Base-by-base conservation (phyloP, 164 flowering plant species). In the Nymphaea colorata region DNA sequence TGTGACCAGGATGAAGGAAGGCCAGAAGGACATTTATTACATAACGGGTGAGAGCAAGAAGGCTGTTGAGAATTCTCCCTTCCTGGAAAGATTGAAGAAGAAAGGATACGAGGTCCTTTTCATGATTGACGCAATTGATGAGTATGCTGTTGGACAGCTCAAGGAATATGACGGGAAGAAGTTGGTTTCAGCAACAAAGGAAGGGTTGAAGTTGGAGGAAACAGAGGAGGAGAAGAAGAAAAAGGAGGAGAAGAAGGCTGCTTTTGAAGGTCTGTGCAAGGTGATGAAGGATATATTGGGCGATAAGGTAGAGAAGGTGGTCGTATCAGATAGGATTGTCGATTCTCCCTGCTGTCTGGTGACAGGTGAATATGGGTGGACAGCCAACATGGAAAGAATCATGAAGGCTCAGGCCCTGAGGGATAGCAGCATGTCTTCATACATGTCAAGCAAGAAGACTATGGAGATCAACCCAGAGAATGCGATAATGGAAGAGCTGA, bases 101-200 rank as follows among this genome's bases (percentile, higher is more conserved):
- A 87, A 76, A 55, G 88, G 87, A 0, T 82, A 84, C 47, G 92
- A 87, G 43, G 92, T 87, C 0, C 81, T 87, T 3, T 84, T 71
- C 82, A 84, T 87, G 89, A 85, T 83, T 0, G 93, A 87, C 68
- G 86, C 90, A 8, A 86, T 87, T 66, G 93, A 87, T 66, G 93
- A 87, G 67, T 87, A 87, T 66, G 89, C 82, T 2, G 80, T 85
- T 5, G 80, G 82, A 3, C 88, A 87, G 6, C 15, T 87, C 73
- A 87, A 85, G 79, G 90, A 85, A 70, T 85, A 77, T n/a, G 86
- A 87, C 14, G 93, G 88, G 17, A 87, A 86, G 85, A 86, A 86
- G 72, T 79, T 86, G 8, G 88, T 85, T 0, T 85, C 86, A 14
- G 89, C 86, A 0, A 84, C 92, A 3, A 87, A 87, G 70, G 89